phyloP scores from a whole-genome alignment of 2,329 filamentous ascomycete species.

The Fusarium pilosicola region DNA sequence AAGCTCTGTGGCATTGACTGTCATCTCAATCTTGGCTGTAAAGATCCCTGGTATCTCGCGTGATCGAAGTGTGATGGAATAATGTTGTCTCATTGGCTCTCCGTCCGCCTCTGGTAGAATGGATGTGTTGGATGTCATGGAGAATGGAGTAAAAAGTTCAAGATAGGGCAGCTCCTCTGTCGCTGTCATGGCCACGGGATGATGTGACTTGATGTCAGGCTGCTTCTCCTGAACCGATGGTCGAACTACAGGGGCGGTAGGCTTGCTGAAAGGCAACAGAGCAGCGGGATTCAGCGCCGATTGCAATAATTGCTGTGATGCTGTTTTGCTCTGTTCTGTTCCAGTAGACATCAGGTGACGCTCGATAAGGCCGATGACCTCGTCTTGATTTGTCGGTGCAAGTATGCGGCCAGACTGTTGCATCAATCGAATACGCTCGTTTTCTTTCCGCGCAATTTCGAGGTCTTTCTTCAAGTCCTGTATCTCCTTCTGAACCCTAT shows the following conservation, averaged over 20 bases:
- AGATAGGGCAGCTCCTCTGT: constrained; percentile 75
- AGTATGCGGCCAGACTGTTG: constrained; percentile 53
- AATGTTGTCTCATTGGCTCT: constrained; percentile 59
- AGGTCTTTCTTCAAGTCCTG: constrained; percentile 67
- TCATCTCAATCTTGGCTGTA: constrained; percentile 65
- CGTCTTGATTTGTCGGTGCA: constrained; percentile 49
- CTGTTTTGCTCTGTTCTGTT: constrained; percentile 39
- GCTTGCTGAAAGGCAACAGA: constrained; percentile 62
- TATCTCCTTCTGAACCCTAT: constrained; percentile 66
- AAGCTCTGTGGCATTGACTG: constrained; percentile 63
- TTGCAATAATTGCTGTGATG: constrained; percentile 57
- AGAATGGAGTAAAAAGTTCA: constrained; percentile 75
- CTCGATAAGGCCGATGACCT: constrained; percentile 54
- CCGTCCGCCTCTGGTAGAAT: constrained; percentile 52
- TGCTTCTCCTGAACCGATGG: constrained; percentile 44
- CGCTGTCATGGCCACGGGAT: constrained; percentile 69
- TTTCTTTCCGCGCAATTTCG: constrained; percentile 65
- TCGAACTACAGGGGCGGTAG: constrained; percentile 41
- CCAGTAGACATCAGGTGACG: constrained; percentile 53
- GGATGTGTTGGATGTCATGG: constrained; percentile 65
- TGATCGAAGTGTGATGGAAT: constrained; percentile 63
- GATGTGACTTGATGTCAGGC: constrained; percentile 67
- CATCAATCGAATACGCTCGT: constrained; percentile 60
- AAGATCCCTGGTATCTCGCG: constrained; percentile 62
- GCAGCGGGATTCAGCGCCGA: constrained; percentile 62